These are phyloP conservation scores for Deuterostichococcus epilithicus DNA, from an alignment of 139 green algal genomes.

Conservation along the genomic window DNA sequence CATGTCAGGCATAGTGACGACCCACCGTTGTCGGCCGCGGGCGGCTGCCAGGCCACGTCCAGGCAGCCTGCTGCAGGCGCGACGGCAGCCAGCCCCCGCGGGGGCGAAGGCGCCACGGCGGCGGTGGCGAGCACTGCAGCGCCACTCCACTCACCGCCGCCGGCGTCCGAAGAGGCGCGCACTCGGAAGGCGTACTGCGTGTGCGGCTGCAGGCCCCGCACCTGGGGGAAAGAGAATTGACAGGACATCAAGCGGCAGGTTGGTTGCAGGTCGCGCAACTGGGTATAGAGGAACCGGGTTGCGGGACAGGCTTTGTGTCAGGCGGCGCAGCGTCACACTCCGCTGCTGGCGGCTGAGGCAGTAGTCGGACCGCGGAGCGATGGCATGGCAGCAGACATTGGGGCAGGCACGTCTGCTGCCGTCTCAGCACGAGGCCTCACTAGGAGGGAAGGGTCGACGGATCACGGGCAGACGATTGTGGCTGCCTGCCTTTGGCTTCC, in stretches of 20 bases:
- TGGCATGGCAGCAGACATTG: too few relatives aligned
- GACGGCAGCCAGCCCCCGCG: slow-evolving; percentile 1
- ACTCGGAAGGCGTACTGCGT: slow-evolving; percentile 47
- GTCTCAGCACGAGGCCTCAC: too few relatives aligned
- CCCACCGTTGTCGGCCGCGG: slow-evolving; percentile 31
- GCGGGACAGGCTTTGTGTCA: too few relatives aligned
- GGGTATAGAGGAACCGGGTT: too few relatives aligned
- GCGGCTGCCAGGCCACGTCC: slow-evolving; percentile 36
- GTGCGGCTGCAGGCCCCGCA: slow-evolving; percentile 36
- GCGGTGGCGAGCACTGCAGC: neutral
- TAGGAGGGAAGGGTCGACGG: too few relatives aligned
- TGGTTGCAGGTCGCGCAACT: neutral
- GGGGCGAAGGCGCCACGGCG: slow-evolving; percentile 24
- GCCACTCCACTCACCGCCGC: slow-evolving; percentile 38
- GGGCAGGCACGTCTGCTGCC: too few relatives aligned
- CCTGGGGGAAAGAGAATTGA: slow-evolving; percentile 18
- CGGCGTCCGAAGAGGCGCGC: slow-evolving; percentile 41
- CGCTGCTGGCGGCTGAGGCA: too few relatives aligned
- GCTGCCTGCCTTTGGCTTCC: too few relatives aligned
- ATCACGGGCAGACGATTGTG: too few relatives aligned
- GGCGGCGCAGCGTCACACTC: too few relatives aligned
- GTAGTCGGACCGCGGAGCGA: too few relatives aligned
- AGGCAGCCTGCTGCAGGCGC: neutral
- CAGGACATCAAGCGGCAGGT: neutral
- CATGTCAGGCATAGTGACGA: too few relatives aligned